Conservation (phyloP, 352 stramenopile genomes). For the Globisporangium radiosum region DNA sequence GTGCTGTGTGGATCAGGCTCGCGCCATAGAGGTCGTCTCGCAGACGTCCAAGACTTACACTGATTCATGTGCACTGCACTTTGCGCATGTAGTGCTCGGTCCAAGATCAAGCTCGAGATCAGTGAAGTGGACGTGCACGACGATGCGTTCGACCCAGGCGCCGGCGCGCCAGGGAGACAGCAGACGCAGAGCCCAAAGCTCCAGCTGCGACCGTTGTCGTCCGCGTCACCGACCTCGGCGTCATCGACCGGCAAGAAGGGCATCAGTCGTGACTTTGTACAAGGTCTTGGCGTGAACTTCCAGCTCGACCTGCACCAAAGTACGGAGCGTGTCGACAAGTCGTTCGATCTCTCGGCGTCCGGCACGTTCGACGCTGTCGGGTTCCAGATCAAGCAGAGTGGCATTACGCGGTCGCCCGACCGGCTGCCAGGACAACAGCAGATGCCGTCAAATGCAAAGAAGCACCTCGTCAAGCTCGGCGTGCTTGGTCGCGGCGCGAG, state of each 20-base stretch:
- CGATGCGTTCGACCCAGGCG: slow-evolving; percentile 12
- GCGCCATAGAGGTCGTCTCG: too few relatives aligned
- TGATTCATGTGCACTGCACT: too few relatives aligned
- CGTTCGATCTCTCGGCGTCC: slow-evolving; percentile 74
- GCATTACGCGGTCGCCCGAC: slow-evolving; percentile 58
- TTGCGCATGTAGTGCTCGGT: slow-evolving; percentile 19
- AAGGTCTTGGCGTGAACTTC: slow-evolving; percentile 60
- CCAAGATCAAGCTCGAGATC: slow-evolving; percentile 79
- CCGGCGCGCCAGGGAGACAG: slow-evolving; percentile 21
- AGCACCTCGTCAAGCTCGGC: slow-evolving; percentile 77
- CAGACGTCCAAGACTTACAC: too few relatives aligned
- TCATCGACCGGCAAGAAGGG: slow-evolving; percentile 53
- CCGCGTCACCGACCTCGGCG: slow-evolving; percentile 24
- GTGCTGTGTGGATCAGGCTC: neutral
- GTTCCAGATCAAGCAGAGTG: slow-evolving; percentile 82
- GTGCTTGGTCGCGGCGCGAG: slow-evolving; percentile 79
- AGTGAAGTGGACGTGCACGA: slow-evolving; percentile 30
- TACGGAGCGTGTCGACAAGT: slow-evolving; percentile 57
- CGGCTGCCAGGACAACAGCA: slow-evolving; percentile 25
- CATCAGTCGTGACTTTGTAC: slow-evolving; percentile 65
- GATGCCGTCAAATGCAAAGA: slow-evolving; percentile 58
- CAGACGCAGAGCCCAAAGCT: slow-evolving; percentile 41
- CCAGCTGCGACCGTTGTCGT: slow-evolving; percentile 22
- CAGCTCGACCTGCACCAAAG: slow-evolving; percentile 65
- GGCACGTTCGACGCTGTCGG: slow-evolving; percentile 75